Percentiles rank a stretch among this genome's conserved stretches.
Evolutionary conservation across 805 yeast species (phyloP).

Genomic region (Zygoascus flipseniorum): DNA sequence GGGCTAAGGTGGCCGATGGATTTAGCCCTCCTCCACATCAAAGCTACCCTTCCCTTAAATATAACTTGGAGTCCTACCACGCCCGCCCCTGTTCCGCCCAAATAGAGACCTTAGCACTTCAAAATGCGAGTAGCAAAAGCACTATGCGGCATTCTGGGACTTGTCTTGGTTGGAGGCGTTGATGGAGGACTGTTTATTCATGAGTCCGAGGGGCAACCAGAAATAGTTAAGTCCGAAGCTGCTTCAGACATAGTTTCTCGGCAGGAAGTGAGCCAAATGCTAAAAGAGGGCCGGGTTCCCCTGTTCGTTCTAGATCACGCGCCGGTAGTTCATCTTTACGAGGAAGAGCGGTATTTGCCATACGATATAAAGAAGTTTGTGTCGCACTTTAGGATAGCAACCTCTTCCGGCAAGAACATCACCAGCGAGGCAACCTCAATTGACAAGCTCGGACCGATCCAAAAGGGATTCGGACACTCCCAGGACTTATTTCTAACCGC

Average conservation of each 20-base stretch:
- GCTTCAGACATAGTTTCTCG: not conserved
- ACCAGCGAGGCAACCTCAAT: slow-evolving; percentile 1
- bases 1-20: no score
- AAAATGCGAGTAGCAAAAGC: no score
- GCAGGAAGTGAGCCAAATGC: not conserved
- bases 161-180: not conserved
- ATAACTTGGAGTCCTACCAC: no score
- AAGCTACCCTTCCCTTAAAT: no score
- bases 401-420: slow-evolving; percentile 39
- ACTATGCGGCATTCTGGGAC: no score
- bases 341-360: slow-evolving; percentile 82
- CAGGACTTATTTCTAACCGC: slow-evolving; percentile 52
- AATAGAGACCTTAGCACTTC: no score
- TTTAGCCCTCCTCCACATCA: no score
- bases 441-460: slow-evolving; percentile 3
- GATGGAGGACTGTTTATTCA: not conserved
- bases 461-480: not conserved
- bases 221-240: not conserved
- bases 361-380: slow-evolving; percentile 70
- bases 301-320: slow-evolving; percentile 26
- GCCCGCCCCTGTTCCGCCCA: no score
- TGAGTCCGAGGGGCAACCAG: not conserved
- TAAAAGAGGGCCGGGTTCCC: slow-evolving; percentile 19
- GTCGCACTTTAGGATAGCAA: slow-evolving; percentile 51
- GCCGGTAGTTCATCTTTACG: slow-evolving; percentile 77